Evolutionary conservation across 2,329 filamentous ascomycete species (phyloP).

Genomic region (Penicillium concentricum): DNA sequence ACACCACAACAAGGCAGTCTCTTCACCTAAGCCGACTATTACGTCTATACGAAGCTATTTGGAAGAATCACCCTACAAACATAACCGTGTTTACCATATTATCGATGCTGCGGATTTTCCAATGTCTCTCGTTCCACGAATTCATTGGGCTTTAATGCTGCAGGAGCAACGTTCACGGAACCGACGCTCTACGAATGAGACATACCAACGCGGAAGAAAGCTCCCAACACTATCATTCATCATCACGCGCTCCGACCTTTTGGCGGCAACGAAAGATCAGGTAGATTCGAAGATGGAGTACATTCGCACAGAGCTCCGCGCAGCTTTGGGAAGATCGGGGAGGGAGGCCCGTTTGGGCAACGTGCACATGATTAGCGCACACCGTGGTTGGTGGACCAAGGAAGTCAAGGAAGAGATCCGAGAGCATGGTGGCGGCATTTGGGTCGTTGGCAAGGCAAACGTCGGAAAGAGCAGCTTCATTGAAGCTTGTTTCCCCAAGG

Average conservation of each 20-base stretch:
- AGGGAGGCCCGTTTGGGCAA: slow-evolving; percentile 81
- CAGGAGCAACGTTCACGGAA: slow-evolving; percentile 77
- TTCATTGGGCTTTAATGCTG: slow-evolving; percentile 68
- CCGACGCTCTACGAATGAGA: slow-evolving; percentile 66
- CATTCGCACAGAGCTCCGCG: slow-evolving; percentile 71
- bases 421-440: slow-evolving; percentile 78
- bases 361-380: slow-evolving; percentile 80
- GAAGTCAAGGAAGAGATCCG: slow-evolving; percentile 83
- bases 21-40: slow-evolving; percentile 78
- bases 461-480: slow-evolving; percentile 96
- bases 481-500: slow-evolving; percentile 79
- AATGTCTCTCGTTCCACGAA: slow-evolving; percentile 79
- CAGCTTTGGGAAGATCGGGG: slow-evolving; percentile 67
- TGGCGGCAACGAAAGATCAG: slow-evolving; percentile 79
- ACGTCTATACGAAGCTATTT: slow-evolving; percentile 81
- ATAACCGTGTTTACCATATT: slow-evolving; percentile 94
- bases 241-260: slow-evolving; percentile 81
- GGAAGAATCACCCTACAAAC: slow-evolving; percentile 80
- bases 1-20: slow-evolving; percentile 69
- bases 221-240: slow-evolving; percentile 86
- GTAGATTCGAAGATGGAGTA: slow-evolving; percentile 87
- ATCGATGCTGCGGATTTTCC: slow-evolving; percentile 96
- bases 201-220: slow-evolving; percentile 65
- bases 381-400: slow-evolving; percentile 86
- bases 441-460: slow-evolving; percentile 98